phyloP scores from a whole-genome alignment of 345 rosid species.

The Citrus australasica region DNA sequence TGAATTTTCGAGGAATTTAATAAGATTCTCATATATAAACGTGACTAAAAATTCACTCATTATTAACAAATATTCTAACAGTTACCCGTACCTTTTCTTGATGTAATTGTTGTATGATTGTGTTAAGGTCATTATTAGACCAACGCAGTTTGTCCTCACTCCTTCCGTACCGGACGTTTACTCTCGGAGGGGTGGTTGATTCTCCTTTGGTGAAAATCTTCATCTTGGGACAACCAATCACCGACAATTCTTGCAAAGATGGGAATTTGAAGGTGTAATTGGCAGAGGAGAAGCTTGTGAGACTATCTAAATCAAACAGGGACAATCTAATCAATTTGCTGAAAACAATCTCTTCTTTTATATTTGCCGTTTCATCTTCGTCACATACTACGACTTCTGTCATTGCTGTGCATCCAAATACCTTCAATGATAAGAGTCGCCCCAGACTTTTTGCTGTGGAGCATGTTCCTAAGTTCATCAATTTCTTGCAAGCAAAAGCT shows the following conservation, averaged over 20 bases:
- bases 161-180: background rate
- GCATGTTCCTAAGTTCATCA: background rate
- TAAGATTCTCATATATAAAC: too few relatives aligned
- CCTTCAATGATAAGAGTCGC: background rate
- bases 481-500: background rate
- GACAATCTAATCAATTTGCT: background rate
- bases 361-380: background rate
- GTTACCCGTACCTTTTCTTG: background rate
- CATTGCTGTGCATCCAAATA: background rate
- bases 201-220: background rate
- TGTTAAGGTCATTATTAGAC: background rate
- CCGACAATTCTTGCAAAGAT: background rate
- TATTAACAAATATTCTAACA: too few relatives aligned
- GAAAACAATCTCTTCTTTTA: background rate
- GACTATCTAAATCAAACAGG: background rate
- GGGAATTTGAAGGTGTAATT: background rate
- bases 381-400: background rate
- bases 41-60: too few relatives aligned
- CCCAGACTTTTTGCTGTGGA: constrained; percentile 4
- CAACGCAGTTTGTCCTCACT: background rate
- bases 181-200: background rate
- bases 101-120: background rate
- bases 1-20: too few relatives aligned
- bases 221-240: background rate
- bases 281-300: background rate